A percentile compares a stretch with the other conserved stretches of the same genome.
These are phyloP conservation scores for Claviceps pusilla DNA, from an alignment of 2,329 filamentous ascomycete species.

Conservation along the genomic window DNA sequence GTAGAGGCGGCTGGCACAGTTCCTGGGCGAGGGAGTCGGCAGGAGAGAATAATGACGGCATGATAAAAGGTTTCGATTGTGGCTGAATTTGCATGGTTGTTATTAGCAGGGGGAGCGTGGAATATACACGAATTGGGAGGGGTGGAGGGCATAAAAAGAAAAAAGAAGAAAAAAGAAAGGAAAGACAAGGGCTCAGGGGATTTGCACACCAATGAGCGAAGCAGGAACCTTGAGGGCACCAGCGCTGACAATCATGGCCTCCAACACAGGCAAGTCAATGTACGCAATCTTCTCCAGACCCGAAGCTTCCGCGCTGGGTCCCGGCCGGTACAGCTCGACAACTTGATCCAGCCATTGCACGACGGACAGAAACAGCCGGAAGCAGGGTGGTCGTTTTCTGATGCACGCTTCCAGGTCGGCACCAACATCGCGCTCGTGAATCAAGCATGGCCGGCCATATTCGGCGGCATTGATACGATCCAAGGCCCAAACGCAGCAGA, in stretches of 20 bases:
- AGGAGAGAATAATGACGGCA: slow-evolving; percentile 47
- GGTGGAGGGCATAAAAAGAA: not conserved
- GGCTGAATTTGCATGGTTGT: slow-evolving; percentile 18
- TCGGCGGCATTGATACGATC: slow-evolving; percentile 44
- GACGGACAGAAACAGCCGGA: slow-evolving; percentile 41
- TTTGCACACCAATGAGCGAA: slow-evolving; percentile 30
- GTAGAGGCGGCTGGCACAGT: slow-evolving; percentile 25
- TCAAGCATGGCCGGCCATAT: slow-evolving; percentile 43
- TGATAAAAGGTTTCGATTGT: slow-evolving; percentile 51
- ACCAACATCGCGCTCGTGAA: slow-evolving; percentile 46
- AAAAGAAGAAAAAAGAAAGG: not conserved
- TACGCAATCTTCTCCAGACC: slow-evolving; percentile 29
- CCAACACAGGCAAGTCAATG: slow-evolving; percentile 41
- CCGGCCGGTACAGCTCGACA: slow-evolving; percentile 44
- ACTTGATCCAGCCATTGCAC: slow-evolving; percentile 42
- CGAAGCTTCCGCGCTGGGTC: slow-evolving; percentile 24
- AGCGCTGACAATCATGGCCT: slow-evolving; percentile 41
- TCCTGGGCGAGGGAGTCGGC: slow-evolving; percentile 32
- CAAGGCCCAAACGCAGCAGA: slow-evolving; percentile 45
- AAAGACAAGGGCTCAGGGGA: not conserved
- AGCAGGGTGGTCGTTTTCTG: slow-evolving; percentile 34
- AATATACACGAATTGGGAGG: too few species aligned
- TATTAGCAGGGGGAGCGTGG: not conserved
- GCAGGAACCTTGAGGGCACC: slow-evolving; percentile 35
- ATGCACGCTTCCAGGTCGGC: slow-evolving; percentile 37